Percentiles rank a stretch among this genome's conserved stretches.
These are phyloP conservation scores for Ricinus communis DNA, from an alignment of 345 rosid genomes.

Conservation along the genomic window DNA sequence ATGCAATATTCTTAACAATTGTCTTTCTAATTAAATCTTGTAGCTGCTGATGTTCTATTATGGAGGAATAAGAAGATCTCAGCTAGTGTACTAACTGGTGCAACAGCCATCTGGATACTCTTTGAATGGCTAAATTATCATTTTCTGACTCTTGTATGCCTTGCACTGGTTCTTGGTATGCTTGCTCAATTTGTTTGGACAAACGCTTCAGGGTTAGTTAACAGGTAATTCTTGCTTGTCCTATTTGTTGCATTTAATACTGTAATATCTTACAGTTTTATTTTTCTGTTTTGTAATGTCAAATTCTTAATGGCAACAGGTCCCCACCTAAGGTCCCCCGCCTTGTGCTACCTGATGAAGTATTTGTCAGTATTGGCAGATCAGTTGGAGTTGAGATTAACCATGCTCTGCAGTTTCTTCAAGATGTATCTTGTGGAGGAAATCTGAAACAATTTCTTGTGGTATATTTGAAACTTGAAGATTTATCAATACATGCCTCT, in stretches of 20 bases:
- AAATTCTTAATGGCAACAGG: slow-evolving; percentile 43
- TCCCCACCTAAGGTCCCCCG: slow-evolving; percentile 70
- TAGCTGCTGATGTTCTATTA: slow-evolving; percentile 97
- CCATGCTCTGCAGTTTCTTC: slow-evolving; percentile 61
- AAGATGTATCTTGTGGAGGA: slow-evolving; percentile 73
- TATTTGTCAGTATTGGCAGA: slow-evolving; percentile 68
- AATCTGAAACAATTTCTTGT: slow-evolving; percentile 71
- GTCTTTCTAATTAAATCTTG: slow-evolving; percentile 16
- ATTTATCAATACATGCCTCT: neutral
- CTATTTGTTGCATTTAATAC: neutral
- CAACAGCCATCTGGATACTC: slow-evolving; percentile 82
- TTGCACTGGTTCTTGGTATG: slow-evolving; percentile 75
- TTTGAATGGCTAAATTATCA: slow-evolving; percentile 93
- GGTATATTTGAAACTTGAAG: slow-evolving; percentile 36
- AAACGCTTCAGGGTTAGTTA: slow-evolving; percentile 67
- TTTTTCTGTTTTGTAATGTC: too few species aligned
- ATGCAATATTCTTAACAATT: neutral
- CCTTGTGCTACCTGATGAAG: slow-evolving; percentile 63
- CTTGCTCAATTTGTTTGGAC: slow-evolving; percentile 80
- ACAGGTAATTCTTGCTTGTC: slow-evolving; percentile 42
- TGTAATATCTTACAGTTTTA: neutral
- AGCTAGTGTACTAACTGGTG: slow-evolving; percentile 58
- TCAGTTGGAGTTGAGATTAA: slow-evolving; percentile 67
- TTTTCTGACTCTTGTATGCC: slow-evolving; percentile 64
- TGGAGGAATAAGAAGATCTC: slow-evolving; percentile 99